phyloP scores from a whole-genome alignment of 495 filamentous ascomycete species.

The Clohesyomyces aquaticus region DNA sequence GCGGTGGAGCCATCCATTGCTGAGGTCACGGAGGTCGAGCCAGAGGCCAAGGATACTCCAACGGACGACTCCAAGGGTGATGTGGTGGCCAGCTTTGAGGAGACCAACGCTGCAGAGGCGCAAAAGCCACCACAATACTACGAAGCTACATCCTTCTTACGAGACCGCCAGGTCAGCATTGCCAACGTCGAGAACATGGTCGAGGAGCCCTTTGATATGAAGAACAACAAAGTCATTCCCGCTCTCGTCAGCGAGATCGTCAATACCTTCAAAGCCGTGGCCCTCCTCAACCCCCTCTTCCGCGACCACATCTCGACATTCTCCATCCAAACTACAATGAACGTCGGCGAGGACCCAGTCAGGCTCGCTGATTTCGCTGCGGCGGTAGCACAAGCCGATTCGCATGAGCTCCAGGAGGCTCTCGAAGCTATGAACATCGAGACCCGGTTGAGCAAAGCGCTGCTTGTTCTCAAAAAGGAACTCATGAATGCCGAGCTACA shows the following conservation, averaged over 20 bases:
- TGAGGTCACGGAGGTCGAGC: constrained; percentile 42
- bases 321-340: constrained; percentile 91
- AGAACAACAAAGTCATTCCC: constrained; percentile 73
- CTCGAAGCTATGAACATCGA: constrained; percentile 85
- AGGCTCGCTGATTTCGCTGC: constrained; percentile 97
- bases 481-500: constrained; percentile 96
- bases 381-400: constrained; percentile 87
- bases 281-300: constrained; percentile 90
- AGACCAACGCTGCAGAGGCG: constrained; percentile 60
- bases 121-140: constrained; percentile 56
- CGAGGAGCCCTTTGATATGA: constrained; percentile 88
- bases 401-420: constrained; percentile 92
- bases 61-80: constrained; percentile 77
- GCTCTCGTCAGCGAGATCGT: constrained; percentile 97
- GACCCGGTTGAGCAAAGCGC: constrained; percentile 83
- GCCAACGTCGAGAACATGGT: constrained; percentile 91
- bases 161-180: constrained; percentile 85
- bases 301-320: constrained; percentile 97
- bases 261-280: constrained; percentile 97
- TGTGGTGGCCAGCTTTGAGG: constrained; percentile 97
- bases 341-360: constrained; percentile 90
- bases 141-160: constrained; percentile 88
- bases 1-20: too few species aligned
- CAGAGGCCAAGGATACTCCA: constrained; percentile 60
- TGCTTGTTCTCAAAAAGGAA: constrained; percentile 94